Conservation (phyloP, 148 eudicot species). For the Rheum nobile region DNA sequence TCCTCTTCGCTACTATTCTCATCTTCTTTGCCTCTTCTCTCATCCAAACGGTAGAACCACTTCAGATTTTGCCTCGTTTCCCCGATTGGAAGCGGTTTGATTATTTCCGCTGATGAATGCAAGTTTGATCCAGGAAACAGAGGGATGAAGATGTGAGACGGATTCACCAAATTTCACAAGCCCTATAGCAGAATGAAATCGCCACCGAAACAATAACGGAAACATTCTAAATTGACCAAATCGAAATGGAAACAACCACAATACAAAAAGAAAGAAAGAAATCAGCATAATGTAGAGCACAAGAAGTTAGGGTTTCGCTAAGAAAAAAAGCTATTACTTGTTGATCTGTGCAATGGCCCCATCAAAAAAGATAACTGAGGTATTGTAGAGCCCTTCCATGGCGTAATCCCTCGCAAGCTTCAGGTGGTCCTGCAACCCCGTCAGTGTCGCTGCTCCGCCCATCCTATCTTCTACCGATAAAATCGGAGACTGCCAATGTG, state of each 20-base stretch:
- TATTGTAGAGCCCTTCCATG: slow-evolving; percentile 82
- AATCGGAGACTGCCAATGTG: not conserved
- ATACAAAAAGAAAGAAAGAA: too few relatives aligned
- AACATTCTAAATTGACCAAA: not conserved
- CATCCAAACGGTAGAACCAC: not conserved
- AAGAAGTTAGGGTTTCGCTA: not conserved
- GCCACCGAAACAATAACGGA: not conserved
- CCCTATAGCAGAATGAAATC: not conserved
- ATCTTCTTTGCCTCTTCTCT: slow-evolving; percentile 7
- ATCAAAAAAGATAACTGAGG: slow-evolving; percentile 93
- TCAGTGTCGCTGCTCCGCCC: slow-evolving; percentile 51
- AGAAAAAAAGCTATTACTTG: slow-evolving; percentile 36
- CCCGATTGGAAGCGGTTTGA: not conserved
- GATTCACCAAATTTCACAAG: too few relatives aligned
- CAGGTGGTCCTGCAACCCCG: slow-evolving; percentile 86
- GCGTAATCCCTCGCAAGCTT: slow-evolving; percentile 95
- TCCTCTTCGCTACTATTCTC: slow-evolving; percentile 4
- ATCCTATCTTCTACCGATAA: slow-evolving; percentile 14
- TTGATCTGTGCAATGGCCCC: slow-evolving; percentile 99
- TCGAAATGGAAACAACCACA: not conserved
- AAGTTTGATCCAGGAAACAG: not conserved
- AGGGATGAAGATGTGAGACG: too few relatives aligned
- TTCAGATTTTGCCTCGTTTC: not conserved
- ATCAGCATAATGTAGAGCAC: not conserved
- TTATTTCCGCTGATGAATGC: not conserved